Conservation (phyloP, 257 asterid genomes). For the Paulownia fortunei region DNA sequence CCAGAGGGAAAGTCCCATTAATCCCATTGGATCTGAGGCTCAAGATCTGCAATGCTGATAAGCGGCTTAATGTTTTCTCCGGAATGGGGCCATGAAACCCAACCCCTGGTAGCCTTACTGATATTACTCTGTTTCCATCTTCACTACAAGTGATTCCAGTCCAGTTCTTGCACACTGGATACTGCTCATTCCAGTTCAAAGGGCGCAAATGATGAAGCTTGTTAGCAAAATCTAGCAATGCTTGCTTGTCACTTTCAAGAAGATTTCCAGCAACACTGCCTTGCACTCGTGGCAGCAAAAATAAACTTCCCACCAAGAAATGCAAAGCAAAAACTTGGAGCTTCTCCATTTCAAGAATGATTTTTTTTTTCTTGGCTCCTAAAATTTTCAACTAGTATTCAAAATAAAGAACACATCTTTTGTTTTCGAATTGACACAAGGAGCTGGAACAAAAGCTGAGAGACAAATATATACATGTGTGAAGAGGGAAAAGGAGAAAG, state of each 20-base stretch:
- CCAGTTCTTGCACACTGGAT: slow-evolving; percentile 80
- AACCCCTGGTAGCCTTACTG: slow-evolving; percentile 80
- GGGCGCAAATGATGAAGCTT: slow-evolving; percentile 57
- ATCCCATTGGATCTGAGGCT: slow-evolving; percentile 95
- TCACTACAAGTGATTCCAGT: slow-evolving; percentile 78
- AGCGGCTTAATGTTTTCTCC: slow-evolving; percentile 62
- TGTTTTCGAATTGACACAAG: slow-evolving; percentile 26
- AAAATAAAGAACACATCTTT: slow-evolving; percentile 38
- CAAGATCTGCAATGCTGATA: slow-evolving; percentile 91
- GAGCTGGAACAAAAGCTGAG: slow-evolving; percentile 42
- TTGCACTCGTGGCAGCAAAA: slow-evolving; percentile 34
- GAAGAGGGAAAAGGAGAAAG: slow-evolving; percentile 22
- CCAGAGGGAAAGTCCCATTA: slow-evolving; percentile 73
- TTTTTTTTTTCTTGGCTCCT: neutral
- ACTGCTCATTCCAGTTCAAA: slow-evolving; percentile 66
- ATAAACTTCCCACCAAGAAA: slow-evolving; percentile 43
- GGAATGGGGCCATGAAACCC: slow-evolving; percentile 93
- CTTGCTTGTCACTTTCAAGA: slow-evolving; percentile 73
- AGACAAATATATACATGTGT: slow-evolving; percentile 34
- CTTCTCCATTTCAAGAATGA: slow-evolving; percentile 54
- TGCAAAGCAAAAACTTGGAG: slow-evolving; percentile 31
- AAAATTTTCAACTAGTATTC: slow-evolving; percentile 19
- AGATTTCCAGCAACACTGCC: slow-evolving; percentile 38
- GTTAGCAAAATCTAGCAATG: slow-evolving; percentile 70
- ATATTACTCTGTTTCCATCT: slow-evolving; percentile 75